Percentiles rank a stretch among this genome's conserved stretches.
Conservation (phyloP, 768 basidiomycete genomes). For the Leccinum truebloodii region DNA sequence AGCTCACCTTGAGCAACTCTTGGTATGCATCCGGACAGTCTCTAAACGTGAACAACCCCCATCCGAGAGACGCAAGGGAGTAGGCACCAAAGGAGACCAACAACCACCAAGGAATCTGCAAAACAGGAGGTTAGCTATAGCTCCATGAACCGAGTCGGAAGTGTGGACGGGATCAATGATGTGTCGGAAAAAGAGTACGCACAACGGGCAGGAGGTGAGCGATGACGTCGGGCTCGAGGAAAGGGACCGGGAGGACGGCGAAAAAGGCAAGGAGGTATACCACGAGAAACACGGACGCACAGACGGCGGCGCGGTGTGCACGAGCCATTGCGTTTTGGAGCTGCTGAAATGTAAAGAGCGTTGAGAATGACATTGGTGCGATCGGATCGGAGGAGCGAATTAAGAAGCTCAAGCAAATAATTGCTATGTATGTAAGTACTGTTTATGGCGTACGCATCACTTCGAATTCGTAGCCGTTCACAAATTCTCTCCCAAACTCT, state of each 20-base stretch:
- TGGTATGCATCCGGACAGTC: constrained; percentile 82
- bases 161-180: background rate
- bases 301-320: constrained; percentile 52
- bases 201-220: constrained; percentile 20
- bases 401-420: too few species aligned
- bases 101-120: constrained; percentile 79
- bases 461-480: too few species aligned
- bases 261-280: constrained; percentile 51
- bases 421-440: too few species aligned
- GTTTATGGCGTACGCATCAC: too few species aligned
- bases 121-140: background rate
- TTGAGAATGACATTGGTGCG: background rate
- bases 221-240: constrained; percentile 11
- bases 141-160: background rate
- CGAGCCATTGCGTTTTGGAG: constrained; percentile 51
- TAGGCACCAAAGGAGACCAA: constrained; percentile 80
- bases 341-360: background rate
- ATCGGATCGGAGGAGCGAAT: too few species aligned
- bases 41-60: constrained; percentile 69
- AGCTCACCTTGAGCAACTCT: constrained; percentile 56
- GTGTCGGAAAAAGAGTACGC: constrained; percentile 1
- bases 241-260: constrained; percentile 16
- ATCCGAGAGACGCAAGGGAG: constrained; percentile 74
- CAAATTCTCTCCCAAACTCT: too few species aligned
- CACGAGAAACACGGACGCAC: constrained; percentile 42